A percentile compares a stretch with the other conserved stretches of the same genome.
Evolutionary conservation across 345 rosid genomes (phyloP).

Genomic region (Eucalyptus grandis): DNA sequence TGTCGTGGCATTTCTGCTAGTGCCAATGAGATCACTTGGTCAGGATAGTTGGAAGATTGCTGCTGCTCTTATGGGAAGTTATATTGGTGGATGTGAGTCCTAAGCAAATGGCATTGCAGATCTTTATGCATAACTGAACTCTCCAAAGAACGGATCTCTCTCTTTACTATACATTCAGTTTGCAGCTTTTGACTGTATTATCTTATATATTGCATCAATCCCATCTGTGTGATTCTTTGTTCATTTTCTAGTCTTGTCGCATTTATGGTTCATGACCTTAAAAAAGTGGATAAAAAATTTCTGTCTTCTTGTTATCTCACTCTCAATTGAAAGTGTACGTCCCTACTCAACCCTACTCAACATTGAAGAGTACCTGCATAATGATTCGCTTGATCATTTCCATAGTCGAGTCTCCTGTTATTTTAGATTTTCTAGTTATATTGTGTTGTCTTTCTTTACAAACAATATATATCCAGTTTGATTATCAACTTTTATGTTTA

Average conservation of each 20-base stretch:
- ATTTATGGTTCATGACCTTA: neutral
- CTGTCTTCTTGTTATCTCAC: neutral
- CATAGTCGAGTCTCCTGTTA: neutral
- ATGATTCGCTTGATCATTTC: neutral
- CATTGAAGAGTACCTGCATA: neutral
- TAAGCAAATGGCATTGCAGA: neutral
- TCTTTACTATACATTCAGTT: neutral
- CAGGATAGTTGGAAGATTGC: slow-evolving; percentile 87
- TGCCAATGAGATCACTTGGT: slow-evolving; percentile 88
- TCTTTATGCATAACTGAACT: neutral
- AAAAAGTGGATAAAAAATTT: neutral
- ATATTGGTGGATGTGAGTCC: slow-evolving; percentile 75
- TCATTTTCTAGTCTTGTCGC: neutral
- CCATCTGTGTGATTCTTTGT: neutral
- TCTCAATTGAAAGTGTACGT: neutral
- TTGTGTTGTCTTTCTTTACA: neutral
- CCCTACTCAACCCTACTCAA: neutral
- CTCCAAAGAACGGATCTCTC: neutral
- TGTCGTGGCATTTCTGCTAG: slow-evolving; percentile 47
- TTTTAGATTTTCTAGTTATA: neutral
- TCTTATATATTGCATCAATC: neutral
- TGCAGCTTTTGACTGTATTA: neutral
- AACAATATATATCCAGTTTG: neutral
- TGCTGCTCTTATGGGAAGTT: slow-evolving; percentile 92
- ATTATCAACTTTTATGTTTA: neutral